phyloP scores from a whole-genome alignment of 148 eudicot species.

The Fagopyrum tataricum region DNA sequence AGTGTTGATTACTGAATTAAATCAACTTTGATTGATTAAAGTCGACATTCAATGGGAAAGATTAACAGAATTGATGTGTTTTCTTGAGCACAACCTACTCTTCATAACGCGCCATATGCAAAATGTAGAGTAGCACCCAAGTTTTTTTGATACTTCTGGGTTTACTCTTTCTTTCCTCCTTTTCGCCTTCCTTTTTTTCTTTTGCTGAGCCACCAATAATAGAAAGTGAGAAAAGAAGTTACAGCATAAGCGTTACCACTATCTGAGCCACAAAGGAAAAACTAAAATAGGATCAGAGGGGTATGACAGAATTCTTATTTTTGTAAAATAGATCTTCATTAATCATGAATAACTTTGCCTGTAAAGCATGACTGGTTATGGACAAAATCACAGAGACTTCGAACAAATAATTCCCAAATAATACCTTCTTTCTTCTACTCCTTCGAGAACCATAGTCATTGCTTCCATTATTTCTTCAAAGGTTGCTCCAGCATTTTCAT shows the following conservation, averaged over 20 bases:
- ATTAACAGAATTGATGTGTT: constrained; percentile 13
- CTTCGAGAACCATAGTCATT: constrained; percentile 44
- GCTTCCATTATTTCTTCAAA: constrained; percentile 60
- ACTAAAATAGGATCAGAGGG: background rate
- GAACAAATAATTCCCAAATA: background rate
- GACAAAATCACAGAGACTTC: background rate
- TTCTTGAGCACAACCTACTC: constrained; percentile 37
- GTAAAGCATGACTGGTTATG: background rate
- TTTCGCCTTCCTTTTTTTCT: constrained; percentile 71
- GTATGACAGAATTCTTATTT: background rate
- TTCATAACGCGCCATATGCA: constrained; percentile 67
- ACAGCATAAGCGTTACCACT: background rate
- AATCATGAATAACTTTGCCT: background rate
- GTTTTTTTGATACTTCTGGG: constrained; percentile 62
- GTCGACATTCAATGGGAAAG: background rate
- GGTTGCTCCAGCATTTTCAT: constrained; percentile 38
- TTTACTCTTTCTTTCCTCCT: constrained; percentile 66
- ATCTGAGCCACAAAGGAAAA: background rate
- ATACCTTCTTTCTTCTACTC: constrained; percentile 62
- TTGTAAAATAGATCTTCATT: background rate
- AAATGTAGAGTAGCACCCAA: constrained; percentile 83
- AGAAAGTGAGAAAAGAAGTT: constrained; percentile 3
- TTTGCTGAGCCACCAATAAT: constrained; percentile 28
- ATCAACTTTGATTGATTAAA: background rate
- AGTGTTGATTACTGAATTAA: background rate